Conservation (phyloP, 73 alveolate genomes). For the Symbiodinium pilosum region DNA sequence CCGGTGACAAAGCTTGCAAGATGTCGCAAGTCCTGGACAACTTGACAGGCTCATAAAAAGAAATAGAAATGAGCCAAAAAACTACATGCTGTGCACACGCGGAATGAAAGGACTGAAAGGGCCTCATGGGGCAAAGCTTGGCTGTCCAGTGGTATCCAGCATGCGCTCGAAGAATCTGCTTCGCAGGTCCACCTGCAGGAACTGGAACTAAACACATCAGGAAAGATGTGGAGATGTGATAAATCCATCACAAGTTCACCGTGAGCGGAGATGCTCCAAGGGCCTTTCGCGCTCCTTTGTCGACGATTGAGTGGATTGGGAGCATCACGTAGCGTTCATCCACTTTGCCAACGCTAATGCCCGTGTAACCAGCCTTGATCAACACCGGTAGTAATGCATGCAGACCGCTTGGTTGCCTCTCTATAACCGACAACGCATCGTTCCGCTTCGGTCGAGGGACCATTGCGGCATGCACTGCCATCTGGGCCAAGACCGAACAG, state of each 20-base stretch:
- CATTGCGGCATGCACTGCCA: slow-evolving; percentile 97
- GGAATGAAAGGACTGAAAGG: not conserved
- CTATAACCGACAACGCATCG: no score
- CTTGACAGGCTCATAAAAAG: no score
- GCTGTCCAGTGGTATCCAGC: slow-evolving; percentile 98
- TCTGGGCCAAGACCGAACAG: slow-evolving; percentile 98
- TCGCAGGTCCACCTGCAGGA: slow-evolving; percentile 96
- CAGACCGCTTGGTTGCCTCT: no score
- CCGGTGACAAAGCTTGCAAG: no score
- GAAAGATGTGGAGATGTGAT: no score
- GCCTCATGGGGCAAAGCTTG: slow-evolving; percentile 95
- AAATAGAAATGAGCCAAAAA: not conserved
- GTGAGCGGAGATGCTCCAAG: no score
- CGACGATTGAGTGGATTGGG: slow-evolving; percentile 97
- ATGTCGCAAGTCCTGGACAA: no score
- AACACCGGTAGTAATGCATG: no score
- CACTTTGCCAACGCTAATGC: slow-evolving; percentile 98
- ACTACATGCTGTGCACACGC: not conserved
- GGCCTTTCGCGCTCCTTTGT: slow-evolving; percentile 96
- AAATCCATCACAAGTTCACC: no score
- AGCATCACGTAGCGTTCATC: slow-evolving; percentile 96
- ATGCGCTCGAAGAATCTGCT: slow-evolving; percentile 97
- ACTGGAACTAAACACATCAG: no score
- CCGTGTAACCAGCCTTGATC: slow-evolving; percentile 98
- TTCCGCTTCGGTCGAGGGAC: not conserved